These are phyloP conservation scores for Eucalyptus tenuipes DNA, from an alignment of 345 rosid genomes.

Conservation along the genomic window DNA sequence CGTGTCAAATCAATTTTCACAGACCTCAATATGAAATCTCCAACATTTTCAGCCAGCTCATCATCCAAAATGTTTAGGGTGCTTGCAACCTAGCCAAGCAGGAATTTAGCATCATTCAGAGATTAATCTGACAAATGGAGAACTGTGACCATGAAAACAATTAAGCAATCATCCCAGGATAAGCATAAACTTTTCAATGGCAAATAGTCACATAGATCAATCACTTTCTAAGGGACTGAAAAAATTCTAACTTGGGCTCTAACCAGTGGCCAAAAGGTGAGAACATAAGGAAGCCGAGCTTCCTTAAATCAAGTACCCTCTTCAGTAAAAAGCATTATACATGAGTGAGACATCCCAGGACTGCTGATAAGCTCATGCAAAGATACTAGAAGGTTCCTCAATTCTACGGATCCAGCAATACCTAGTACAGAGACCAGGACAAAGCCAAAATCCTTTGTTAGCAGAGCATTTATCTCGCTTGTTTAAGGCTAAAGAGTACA, in stretches of 20 bases:
- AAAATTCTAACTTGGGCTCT: background rate
- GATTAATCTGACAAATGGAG: background rate
- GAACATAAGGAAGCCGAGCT: background rate
- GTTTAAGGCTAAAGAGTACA: background rate
- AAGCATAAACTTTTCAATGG: background rate
- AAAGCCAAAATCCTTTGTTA: background rate
- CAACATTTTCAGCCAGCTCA: constrained; percentile 56
- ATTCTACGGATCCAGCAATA: background rate
- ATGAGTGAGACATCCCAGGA: background rate
- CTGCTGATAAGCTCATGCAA: background rate
- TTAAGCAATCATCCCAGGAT: background rate
- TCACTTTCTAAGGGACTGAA: background rate
- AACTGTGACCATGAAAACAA: background rate
- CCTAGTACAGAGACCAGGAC: background rate
- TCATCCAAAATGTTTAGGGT: constrained; percentile 70
- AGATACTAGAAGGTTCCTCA: background rate
- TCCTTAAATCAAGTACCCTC: background rate
- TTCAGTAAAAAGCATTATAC: background rate
- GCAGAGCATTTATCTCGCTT: background rate
- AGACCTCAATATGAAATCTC: constrained; percentile 85
- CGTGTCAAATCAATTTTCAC: background rate
- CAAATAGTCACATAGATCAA: background rate
- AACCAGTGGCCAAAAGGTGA: background rate
- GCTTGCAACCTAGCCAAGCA: constrained; percentile 61
- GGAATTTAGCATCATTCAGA: background rate